Conservation (phyloP, 225 moss, liverwort and hornwort species). For the Antitrichia curtipendula region DNA sequence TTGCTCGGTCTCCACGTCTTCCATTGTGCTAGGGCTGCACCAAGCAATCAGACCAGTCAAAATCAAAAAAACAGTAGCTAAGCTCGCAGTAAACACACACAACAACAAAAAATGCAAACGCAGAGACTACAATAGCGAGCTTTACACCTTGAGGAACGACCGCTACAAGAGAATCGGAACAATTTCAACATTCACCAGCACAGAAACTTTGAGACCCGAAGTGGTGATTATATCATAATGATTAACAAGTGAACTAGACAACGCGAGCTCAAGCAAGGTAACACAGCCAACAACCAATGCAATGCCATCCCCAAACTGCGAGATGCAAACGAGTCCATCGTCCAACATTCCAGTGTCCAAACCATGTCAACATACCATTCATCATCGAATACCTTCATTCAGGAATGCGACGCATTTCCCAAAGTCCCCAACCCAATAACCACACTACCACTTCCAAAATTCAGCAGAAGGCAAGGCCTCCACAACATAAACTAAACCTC, state of each 20-base stretch:
- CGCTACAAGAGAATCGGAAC: background rate
- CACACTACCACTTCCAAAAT: background rate
- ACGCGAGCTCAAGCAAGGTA: background rate
- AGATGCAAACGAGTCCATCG: background rate
- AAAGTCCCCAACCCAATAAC: background rate
- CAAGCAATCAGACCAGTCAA: background rate
- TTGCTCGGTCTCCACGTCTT: background rate
- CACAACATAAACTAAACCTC: background rate
- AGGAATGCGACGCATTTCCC: background rate
- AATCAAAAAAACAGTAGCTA: background rate
- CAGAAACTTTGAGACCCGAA: background rate
- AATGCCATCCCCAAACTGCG: background rate
- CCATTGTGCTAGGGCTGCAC: slow-evolving; percentile 1
- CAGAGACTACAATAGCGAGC: background rate
- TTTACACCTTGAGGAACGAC: background rate
- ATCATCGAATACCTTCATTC: background rate
- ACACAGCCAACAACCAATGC: background rate
- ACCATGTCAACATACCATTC: background rate
- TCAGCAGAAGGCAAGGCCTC: background rate
- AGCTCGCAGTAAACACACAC: background rate
- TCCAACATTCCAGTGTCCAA: too few relatives aligned
- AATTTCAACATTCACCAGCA: background rate
- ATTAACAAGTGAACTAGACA: background rate
- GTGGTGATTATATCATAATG: too few relatives aligned
- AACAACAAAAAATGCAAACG: background rate